Conservation (phyloP, 192 early-diverging fungal species). For the Fimicolochytrium jonesii region DNA sequence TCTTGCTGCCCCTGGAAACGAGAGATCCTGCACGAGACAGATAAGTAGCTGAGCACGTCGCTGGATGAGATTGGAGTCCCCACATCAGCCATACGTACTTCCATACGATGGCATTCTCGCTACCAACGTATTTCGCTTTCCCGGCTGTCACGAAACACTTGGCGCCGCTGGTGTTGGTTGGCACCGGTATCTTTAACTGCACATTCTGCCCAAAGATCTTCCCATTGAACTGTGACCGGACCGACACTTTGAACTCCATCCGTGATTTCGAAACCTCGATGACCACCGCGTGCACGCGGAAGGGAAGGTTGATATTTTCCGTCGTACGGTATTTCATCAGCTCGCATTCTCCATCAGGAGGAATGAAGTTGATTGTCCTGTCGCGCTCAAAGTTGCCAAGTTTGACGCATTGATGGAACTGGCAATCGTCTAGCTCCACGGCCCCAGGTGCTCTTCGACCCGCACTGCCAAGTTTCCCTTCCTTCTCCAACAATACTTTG, state of each 20-base stretch:
- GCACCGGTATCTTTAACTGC: slow-evolving; percentile 82
- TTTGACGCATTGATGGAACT: slow-evolving; percentile 98
- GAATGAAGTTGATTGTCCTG: slow-evolving; percentile 94
- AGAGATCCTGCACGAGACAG: slow-evolving; percentile 57
- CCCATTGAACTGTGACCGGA: slow-evolving; percentile 83
- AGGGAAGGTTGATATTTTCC: slow-evolving; percentile 93
- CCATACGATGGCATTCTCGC: slow-evolving; percentile 93
- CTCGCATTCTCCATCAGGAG: slow-evolving; percentile 96
- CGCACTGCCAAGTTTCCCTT: slow-evolving; percentile 36
- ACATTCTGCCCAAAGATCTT: slow-evolving; percentile 91
- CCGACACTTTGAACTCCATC: slow-evolving; percentile 85
- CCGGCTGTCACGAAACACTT: slow-evolving; percentile 75
- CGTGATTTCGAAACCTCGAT: slow-evolving; percentile 74
- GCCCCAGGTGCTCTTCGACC: slow-evolving; percentile 13
- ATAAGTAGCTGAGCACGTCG: no score
- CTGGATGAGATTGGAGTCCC: no score
- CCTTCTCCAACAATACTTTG: slow-evolving; percentile 80
- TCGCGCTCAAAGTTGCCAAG: slow-evolving; percentile 88
- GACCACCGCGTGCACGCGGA: slow-evolving; percentile 90
- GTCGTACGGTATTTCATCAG: slow-evolving; percentile 93
- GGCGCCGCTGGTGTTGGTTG: slow-evolving; percentile 80
- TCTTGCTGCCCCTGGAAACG: slow-evolving; percentile 91
- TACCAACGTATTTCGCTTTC: slow-evolving; percentile 92
- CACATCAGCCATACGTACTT: slow-evolving; percentile 56
- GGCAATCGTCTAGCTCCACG: slow-evolving; percentile 94